Conservation (phyloP, 1,284 basidiomycete genomes). For the Sanghuangporus weigelae region DNA sequence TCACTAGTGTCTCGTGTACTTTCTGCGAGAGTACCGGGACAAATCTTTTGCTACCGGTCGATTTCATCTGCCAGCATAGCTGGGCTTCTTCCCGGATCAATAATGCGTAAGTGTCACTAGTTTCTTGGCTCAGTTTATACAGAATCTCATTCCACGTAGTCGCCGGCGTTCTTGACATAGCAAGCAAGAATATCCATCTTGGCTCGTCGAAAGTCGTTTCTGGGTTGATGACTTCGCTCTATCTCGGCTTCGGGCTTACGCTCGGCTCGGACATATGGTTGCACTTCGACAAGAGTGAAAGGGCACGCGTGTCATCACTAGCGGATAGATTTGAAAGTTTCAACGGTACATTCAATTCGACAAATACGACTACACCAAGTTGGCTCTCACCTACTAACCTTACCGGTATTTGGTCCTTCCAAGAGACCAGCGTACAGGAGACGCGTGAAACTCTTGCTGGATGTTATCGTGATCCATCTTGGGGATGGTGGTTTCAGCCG, state of each 20-base stretch:
- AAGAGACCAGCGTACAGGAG: slow-evolving; percentile 17
- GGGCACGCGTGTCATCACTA: slow-evolving; percentile 24
- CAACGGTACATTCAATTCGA: slow-evolving; percentile 30
- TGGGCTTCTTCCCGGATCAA: slow-evolving; percentile 16
- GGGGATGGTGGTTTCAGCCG: slow-evolving; percentile 75
- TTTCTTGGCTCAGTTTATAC: background rate
- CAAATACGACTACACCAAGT: slow-evolving; percentile 22
- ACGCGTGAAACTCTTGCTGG: slow-evolving; percentile 31
- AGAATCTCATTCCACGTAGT: background rate
- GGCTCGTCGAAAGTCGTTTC: slow-evolving; percentile 13
- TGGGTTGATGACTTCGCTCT: slow-evolving; percentile 17
- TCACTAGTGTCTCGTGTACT: slow-evolving; percentile 12
- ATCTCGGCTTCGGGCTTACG: slow-evolving; percentile 37
- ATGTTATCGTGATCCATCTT: slow-evolving; percentile 61
- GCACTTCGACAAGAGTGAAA: slow-evolving; percentile 12
- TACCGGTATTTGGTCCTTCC: slow-evolving; percentile 26
- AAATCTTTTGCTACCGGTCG: slow-evolving; percentile 19
- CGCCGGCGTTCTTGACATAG: slow-evolving; percentile 16
- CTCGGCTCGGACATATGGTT: slow-evolving; percentile 42
- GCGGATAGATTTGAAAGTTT: slow-evolving; percentile 24
- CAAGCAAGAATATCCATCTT: slow-evolving; percentile 10
- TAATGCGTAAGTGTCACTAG: slow-evolving; percentile 12
- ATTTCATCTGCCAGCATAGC: slow-evolving; percentile 17
- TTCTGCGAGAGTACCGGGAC: slow-evolving; percentile 6
- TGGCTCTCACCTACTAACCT: slow-evolving; percentile 26